These are phyloP conservation scores for Spergularia bocconei DNA, from an alignment of 148 eudicot species.

Conservation along the genomic window DNA sequence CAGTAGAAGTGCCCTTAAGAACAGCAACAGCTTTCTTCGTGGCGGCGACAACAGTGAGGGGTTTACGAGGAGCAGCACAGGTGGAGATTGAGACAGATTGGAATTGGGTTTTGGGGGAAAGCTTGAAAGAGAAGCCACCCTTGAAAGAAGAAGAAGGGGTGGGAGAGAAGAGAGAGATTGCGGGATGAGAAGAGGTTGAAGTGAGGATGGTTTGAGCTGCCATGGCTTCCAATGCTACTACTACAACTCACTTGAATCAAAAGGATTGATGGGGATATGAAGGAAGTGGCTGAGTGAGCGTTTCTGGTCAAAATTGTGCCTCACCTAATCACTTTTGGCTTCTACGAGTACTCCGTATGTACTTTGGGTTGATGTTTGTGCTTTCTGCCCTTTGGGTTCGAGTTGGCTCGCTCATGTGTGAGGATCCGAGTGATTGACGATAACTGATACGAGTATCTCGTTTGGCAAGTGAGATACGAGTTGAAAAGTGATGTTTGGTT, in stretches of 20 bases:
- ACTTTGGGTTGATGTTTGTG: too few species aligned
- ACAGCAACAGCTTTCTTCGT: constrained; percentile 88
- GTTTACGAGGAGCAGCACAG: constrained; percentile 29
- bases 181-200: constrained; percentile 25
- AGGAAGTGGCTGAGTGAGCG: neutral
- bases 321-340: too few species aligned
- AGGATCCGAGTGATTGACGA: too few species aligned
- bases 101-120: constrained; percentile 29
- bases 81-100: constrained; percentile 36
- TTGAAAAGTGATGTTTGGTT: too few species aligned
- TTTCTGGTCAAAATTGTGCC: neutral
- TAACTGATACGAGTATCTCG: too few species aligned
- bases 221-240: constrained; percentile 48
- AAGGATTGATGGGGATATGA: too few species aligned
- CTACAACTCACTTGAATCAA: too few species aligned
- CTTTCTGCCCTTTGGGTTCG: too few species aligned
- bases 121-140: constrained; percentile 53
- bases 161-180: constrained; percentile 27
- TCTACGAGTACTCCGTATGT: too few species aligned
- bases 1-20: constrained; percentile 67
- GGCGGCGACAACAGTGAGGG: constrained; percentile 61
- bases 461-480: too few species aligned
- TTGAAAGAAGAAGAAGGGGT: constrained; percentile 34
- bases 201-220: constrained; percentile 50
- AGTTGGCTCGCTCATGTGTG: too few species aligned